A percentile compares a stretch with the other conserved stretches of the same genome.
Conservation (phyloP, 1,139 yeast species). For the Debaryomyces subglobosus region DNA sequence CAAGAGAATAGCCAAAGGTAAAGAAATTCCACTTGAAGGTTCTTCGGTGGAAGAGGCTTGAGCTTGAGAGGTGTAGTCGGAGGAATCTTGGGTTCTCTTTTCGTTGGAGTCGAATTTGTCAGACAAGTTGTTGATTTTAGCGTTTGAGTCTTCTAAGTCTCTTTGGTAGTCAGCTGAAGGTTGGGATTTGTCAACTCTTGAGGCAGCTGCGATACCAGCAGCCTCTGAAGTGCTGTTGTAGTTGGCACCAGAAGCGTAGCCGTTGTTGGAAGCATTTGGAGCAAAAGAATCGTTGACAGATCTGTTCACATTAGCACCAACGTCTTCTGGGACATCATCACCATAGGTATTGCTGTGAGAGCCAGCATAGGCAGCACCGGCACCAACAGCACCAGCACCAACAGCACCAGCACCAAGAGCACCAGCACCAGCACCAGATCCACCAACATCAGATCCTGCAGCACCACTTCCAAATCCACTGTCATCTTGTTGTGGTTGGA, state of each 20-base stretch:
- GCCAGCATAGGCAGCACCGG: conserved; percentile 12
- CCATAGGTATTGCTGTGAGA: conserved; percentile 9
- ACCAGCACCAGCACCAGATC: conserved; percentile 13
- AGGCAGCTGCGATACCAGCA: conserved; percentile 18
- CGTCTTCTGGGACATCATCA: not conserved
- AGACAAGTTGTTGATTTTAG: conserved; percentile 45
- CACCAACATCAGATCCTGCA: conserved; percentile 17
- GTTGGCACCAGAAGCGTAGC: conserved; percentile 18
- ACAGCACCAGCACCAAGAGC: conserved; percentile 17
- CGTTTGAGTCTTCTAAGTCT: conserved; percentile 43
- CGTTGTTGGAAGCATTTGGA: conserved; percentile 19
- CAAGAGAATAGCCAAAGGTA: conserved; percentile 53
- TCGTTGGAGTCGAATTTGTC: conserved; percentile 42
- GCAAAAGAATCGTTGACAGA: conserved; percentile 19
- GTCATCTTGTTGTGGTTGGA: conserved; percentile 1
- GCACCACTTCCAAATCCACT: conserved; percentile 9
- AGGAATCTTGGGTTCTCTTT: conserved; percentile 9
- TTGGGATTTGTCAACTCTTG: conserved; percentile 11
- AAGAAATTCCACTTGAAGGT: conserved; percentile 52
- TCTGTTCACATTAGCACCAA: conserved; percentile 16
- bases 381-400: conserved; percentile 19
- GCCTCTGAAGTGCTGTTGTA: conserved; percentile 15
- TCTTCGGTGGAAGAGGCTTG: conserved; percentile 23
- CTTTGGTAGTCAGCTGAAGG: conserved; percentile 15
- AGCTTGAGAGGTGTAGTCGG: conserved; percentile 6